phyloP scores from a whole-genome alignment of 805 yeast genomes.

The Yarrowia phangngaensis region DNA sequence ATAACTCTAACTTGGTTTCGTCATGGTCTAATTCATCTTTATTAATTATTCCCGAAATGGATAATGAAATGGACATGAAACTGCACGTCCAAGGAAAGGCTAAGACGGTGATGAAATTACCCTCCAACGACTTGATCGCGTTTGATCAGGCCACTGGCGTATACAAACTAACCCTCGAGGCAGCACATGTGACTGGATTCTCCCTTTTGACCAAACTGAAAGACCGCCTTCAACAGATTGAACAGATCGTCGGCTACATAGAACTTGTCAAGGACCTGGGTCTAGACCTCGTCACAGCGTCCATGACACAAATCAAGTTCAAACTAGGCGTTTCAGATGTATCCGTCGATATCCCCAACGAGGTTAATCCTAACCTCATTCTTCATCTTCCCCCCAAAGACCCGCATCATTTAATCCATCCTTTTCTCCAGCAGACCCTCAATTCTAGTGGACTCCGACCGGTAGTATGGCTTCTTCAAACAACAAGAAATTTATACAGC shows the following conservation, averaged over 20 bases:
- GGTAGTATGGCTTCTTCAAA: constrained; percentile 34
- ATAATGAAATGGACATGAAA: constrained; percentile 9
- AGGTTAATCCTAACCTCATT: neutral
- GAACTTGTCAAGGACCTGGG: constrained; percentile 34
- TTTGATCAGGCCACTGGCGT: constrained; percentile 8
- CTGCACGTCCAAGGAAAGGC: constrained; percentile 13
- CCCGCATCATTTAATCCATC: constrained; percentile 36
- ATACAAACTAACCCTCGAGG: constrained; percentile 16
- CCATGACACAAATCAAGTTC: constrained; percentile 36
- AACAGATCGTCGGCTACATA: constrained; percentile 37
- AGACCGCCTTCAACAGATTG: constrained; percentile 33
- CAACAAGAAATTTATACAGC: constrained; percentile 35
- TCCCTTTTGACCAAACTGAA: neutral
- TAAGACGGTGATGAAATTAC: constrained; percentile 19
- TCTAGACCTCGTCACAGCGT: constrained; percentile 35
- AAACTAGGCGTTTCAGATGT: constrained; percentile 30
- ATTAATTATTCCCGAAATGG: constrained; percentile 9
- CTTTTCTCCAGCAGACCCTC: constrained; percentile 35
- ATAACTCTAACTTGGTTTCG: constrained; percentile 11
- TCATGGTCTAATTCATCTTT: constrained; percentile 18
- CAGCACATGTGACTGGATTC: neutral
- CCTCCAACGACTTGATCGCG: constrained; percentile 13
- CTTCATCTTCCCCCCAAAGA: constrained; percentile 30
- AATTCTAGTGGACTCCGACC: constrained; percentile 34
- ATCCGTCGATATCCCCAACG: constrained; percentile 3